A percentile compares a stretch with the other conserved stretches of the same genome.
Evolutionary conservation across 495 filamentous ascomycete genomes (phyloP).

Genomic region (Alectoria sarmentosa): DNA sequence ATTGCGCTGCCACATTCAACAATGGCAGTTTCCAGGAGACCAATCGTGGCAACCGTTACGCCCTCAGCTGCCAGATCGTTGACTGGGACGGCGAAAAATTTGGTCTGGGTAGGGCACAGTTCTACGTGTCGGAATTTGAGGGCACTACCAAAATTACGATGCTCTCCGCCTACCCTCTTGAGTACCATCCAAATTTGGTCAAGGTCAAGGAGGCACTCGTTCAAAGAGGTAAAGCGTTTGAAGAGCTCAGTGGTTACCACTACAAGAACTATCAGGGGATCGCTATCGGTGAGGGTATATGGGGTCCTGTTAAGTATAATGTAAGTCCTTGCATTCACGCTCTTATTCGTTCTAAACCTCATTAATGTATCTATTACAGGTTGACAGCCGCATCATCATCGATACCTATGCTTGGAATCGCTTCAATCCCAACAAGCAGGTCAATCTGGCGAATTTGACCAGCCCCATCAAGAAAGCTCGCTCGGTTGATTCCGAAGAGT

Average conservation of each 20-base stretch:
- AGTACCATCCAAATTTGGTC: slow-evolving; percentile 41
- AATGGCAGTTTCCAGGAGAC: slow-evolving; percentile 17
- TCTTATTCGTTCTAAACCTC: not conserved
- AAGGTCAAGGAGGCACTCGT: slow-evolving; percentile 35
- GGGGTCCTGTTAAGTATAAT: slow-evolving; percentile 37
- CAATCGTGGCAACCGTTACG: slow-evolving; percentile 11
- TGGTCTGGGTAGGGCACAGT: slow-evolving; percentile 38
- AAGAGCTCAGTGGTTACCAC: slow-evolving; percentile 50
- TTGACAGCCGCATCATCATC: slow-evolving; percentile 50
- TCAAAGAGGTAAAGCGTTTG: slow-evolving; percentile 43
- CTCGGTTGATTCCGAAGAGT: slow-evolving; percentile 24
- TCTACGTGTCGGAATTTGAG: slow-evolving; percentile 43
- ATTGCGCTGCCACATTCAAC: slow-evolving; percentile 35
- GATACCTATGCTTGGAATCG: slow-evolving; percentile 36
- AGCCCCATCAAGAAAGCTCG: slow-evolving; percentile 41
- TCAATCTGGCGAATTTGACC: slow-evolving; percentile 54
- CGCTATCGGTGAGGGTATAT: slow-evolving; percentile 30
- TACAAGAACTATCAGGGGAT: slow-evolving; percentile 55
- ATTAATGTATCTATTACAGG: slow-evolving; percentile 14
- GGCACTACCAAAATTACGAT: slow-evolving; percentile 51
- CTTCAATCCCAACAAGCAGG: slow-evolving; percentile 29
- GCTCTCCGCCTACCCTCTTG: slow-evolving; percentile 50
- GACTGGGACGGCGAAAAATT: slow-evolving; percentile 56
- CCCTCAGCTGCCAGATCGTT: slow-evolving; percentile 37
- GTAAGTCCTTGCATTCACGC: not conserved